phyloP scores from a whole-genome alignment of 164 flowering plant genomes.

The Tinospora cordifolia region DNA sequence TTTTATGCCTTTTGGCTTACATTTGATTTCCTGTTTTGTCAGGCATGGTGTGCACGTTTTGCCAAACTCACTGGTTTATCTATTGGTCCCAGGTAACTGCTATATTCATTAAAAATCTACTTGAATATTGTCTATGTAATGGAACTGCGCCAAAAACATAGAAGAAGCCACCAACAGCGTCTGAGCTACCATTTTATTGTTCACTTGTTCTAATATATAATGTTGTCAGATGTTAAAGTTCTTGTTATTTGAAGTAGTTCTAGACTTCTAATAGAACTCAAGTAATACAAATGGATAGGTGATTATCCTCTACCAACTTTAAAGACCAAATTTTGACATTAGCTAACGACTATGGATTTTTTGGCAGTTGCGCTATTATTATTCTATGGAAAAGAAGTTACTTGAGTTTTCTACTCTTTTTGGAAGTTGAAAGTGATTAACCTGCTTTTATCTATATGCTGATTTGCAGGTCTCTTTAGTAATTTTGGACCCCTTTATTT shows the following conservation, averaged over 20 bases:
- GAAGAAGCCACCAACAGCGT: neutral
- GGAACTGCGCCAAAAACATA: neutral
- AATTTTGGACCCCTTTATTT: constrained; percentile 97
- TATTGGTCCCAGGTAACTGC: constrained; percentile 80
- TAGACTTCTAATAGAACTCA: neutral
- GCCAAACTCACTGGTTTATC: constrained; percentile 75
- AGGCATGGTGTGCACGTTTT: constrained; percentile 89
- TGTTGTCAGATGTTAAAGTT: neutral
- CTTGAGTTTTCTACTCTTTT: neutral
- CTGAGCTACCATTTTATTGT: neutral
- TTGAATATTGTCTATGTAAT: neutral
- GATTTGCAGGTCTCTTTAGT: constrained; percentile 79
- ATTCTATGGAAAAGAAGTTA: neutral
- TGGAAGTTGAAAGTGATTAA: neutral
- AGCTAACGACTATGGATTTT: neutral
- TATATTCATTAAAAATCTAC: neutral
- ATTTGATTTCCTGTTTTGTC: constrained; percentile 18
- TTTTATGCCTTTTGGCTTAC: constrained; percentile 13
- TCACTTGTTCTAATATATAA: neutral
- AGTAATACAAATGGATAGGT: constrained; percentile 1
- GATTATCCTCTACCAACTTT: neutral
- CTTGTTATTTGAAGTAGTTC: too few species aligned
- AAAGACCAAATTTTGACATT: neutral
- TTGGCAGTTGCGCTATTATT: neutral
- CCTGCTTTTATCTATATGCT: neutral